A percentile compares a stretch with the other conserved stretches of the same genome.
Conservation (phyloP, 345 rosid genomes). For the Aethionema arabicum region DNA sequence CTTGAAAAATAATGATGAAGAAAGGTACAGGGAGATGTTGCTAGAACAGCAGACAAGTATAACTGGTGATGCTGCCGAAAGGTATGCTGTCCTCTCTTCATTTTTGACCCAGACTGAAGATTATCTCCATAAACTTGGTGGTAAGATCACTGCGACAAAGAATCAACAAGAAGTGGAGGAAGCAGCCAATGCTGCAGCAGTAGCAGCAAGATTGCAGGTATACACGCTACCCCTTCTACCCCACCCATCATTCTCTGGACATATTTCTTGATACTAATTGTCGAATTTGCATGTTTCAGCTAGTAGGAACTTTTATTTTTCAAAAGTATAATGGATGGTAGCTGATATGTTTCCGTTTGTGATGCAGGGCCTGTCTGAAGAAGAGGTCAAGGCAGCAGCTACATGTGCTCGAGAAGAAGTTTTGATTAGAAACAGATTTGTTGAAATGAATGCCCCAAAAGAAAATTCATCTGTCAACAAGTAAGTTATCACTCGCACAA, state of each 20-base stretch:
- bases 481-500: constrained; percentile 46
- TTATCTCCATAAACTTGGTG: constrained; percentile 88
- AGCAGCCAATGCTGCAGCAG: constrained; percentile 93
- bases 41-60: constrained; percentile 95
- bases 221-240: constrained; percentile 31
- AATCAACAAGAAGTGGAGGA: constrained; percentile 98
- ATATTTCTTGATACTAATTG: constrained; percentile 9
- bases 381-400: constrained; percentile 93
- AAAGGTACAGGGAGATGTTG: constrained; percentile 98
- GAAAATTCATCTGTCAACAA: constrained; percentile 90
- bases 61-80: constrained; percentile 91
- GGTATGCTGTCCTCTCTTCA: constrained; percentile 92
- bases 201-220: constrained; percentile 90
- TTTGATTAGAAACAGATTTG: constrained; percentile 84
- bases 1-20: constrained; percentile 97
- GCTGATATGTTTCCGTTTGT: constrained; percentile 31
- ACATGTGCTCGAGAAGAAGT: constrained; percentile 98
- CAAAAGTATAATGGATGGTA: constrained; percentile 6
- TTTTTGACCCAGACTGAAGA: constrained; percentile 98
- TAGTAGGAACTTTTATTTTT: constrained; percentile 2
- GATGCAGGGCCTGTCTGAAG: constrained; percentile 92
- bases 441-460: constrained; percentile 98
- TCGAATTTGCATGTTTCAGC: constrained; percentile 12
- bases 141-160: constrained; percentile 92
- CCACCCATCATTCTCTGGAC: constrained; percentile 4